These are phyloP conservation scores for Arthrinium puccinioides DNA, from an alignment of 2,329 filamentous ascomycete genomes.

Conservation along the genomic window DNA sequence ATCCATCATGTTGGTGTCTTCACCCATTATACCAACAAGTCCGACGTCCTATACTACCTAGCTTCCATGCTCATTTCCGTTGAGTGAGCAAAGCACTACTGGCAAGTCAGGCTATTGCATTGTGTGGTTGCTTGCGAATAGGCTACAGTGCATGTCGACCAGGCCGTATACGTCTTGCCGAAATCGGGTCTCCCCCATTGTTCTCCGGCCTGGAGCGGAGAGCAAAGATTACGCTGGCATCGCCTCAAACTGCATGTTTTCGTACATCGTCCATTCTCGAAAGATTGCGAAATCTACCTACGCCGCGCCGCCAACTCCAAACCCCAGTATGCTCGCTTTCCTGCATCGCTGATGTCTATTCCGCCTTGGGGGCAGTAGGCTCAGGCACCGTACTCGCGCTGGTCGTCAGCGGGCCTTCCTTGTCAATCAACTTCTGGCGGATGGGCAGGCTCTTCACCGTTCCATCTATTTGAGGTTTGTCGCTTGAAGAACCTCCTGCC, in stretches of 20 bases:
- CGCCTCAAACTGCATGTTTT: too few species aligned
- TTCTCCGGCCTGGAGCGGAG: too few species aligned
- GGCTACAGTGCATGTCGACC: neutral
- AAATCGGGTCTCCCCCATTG: too few species aligned
- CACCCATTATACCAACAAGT: too few species aligned
- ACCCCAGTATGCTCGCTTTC: neutral
- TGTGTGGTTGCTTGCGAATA: neutral
- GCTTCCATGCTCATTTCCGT: too few species aligned
- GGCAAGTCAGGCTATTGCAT: neutral
- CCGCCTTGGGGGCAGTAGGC: slow-evolving; percentile 9
- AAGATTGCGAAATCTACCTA: too few species aligned
- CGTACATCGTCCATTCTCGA: too few species aligned
- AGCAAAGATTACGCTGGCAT: too few species aligned
- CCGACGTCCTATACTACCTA: too few species aligned
- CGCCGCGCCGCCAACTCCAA: neutral
- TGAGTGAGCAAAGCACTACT: too few species aligned
- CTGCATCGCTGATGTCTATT: neutral
- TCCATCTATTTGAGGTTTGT: slow-evolving; percentile 14
- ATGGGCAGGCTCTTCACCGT: slow-evolving; percentile 20
- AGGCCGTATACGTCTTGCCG: too few species aligned
- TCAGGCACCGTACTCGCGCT: slow-evolving; percentile 9
- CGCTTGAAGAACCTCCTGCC: slow-evolving; percentile 3
- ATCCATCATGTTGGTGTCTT: too few species aligned
- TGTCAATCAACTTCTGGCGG: slow-evolving; percentile 21
- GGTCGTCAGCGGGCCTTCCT: slow-evolving; percentile 10